Base-by-base conservation (phyloP, 805 yeast genomes). In the Candida easanensis region DNA sequence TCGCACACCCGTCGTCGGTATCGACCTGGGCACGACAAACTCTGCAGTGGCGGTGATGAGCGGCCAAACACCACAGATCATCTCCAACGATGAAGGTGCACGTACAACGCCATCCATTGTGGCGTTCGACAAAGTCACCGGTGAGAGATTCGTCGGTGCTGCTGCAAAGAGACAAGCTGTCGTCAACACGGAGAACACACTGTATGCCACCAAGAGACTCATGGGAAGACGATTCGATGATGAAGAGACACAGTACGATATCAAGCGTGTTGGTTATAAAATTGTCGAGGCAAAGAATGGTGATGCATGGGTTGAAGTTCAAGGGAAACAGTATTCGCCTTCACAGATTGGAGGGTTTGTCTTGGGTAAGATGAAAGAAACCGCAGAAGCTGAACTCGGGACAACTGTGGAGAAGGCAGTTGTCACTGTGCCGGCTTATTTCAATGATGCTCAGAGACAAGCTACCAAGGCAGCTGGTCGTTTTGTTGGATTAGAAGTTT, bases 11-110 rank as follows among this genome's bases (percentile, higher is more conserved):
- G 88, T 84, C 4, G 77, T 84, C 38, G 95, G 95, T 45, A 85
- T 86, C 50, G 95, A 86, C 63, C 64, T 86, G 44, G 95, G 95
- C 21, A 86, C 95, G 18, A 86, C 95, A 34, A 86, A 86, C 65
- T 84, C 91, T 34, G 95, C 93, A 2, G 91, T 85, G 25, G 95
- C 95, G 10, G 69, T 83, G 43, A 80, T 82, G 68, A 77, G 77
- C 54, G 83, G 84, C 36, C 69, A 77, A 50, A 71, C 74, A 22
- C 80, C 88, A 21, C 69, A 70, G 48, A 83, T 85, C 45, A 72
- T 86, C 39, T 90, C 84, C 63, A 82, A 84, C 58, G 84, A 81
- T 48, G 87, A 85, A 66, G 93, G 91, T 27, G 77, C 79, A 36
- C 70, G 90, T 58, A 84, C 93, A 5, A 84, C 90, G 0, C 93